Base-by-base conservation (phyloP, 1,284 basidiomycete genomes). In the Ceratobasidium sp. region DNA sequence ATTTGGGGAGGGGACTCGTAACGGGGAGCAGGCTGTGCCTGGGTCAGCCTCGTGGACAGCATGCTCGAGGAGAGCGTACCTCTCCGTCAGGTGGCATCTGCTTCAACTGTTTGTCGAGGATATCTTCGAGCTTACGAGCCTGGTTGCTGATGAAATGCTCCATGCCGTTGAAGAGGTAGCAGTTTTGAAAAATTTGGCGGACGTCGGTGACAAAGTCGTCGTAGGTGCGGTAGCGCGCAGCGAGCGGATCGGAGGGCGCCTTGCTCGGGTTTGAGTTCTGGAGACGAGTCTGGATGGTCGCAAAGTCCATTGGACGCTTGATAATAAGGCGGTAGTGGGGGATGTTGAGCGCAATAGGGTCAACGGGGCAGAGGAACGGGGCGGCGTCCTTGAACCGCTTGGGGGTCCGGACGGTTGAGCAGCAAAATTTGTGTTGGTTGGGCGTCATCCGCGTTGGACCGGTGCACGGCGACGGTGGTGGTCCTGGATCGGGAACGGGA, bases 271-370 rank as follows among this genome's bases (percentile, higher is more conserved):
- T 95, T 10, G 94, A 94, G 0, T 93, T 91, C 42, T 85, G 84
- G 55, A 98, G 88, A 86, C 98, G 98, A 82, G 91, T 91, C 86
- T 99, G 97, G 80, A 99, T 91, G 28, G 97, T 98, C n/a, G 91
- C 90, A 69, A 99, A 90, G 85, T 99, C 98, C 95, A 98, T 98
- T 0, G 98, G 98, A 46, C 90, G 90, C 83, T 92, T 94, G 86
- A 99, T 92, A 83, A 99, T 92, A 77, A 89, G 89, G 63, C 90
- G 90, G 83, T 99, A 99, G 84, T 97, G 96, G 15, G 97, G 98
- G 80, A 99, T 94, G 82, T 92, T 93, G 81, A 98, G 90, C 0
- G 91, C 93, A 80, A 97, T 89, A n/a, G 93, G 90, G 84, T 99
- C 97, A 79, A 99, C 98, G 23, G 98, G 97, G 75, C 88, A 88